These are phyloP conservation scores for Tranzscheliella williamsii DNA, from an alignment of 1,284 basidiomycete species.

Conservation along the genomic window DNA sequence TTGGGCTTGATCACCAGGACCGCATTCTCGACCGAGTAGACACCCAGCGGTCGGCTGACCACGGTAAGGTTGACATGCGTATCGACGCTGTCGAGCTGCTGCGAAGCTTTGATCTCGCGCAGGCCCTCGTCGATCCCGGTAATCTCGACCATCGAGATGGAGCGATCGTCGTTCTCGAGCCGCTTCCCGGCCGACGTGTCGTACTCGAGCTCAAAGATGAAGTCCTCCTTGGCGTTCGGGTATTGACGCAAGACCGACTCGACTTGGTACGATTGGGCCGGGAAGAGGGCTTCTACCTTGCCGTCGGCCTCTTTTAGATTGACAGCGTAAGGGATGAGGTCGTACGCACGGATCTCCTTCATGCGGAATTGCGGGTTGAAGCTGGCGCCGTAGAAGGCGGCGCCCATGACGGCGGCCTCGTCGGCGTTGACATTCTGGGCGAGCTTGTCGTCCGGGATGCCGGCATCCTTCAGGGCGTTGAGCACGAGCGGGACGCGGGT, in stretches of 20 bases:
- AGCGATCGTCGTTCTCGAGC: constrained; percentile 19
- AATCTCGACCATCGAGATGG: constrained; percentile 42
- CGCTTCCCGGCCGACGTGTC: constrained; percentile 20
- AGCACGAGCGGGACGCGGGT: constrained; percentile 92
- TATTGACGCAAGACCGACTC: constrained; percentile 32
- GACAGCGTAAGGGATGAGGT: constrained; percentile 62
- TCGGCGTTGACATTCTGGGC: constrained; percentile 90
- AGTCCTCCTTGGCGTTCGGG: constrained; percentile 42
- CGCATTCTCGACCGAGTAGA: constrained; percentile 43
- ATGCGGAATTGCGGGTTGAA: constrained; percentile 91
- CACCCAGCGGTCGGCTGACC: constrained; percentile 45
- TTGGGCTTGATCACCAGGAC: constrained; percentile 52
- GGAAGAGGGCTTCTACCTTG: constrained; percentile 43
- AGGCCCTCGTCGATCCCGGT: constrained; percentile 45
- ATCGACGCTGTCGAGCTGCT: constrained; percentile 50
- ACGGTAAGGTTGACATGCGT: constrained; percentile 53
- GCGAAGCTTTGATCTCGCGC: constrained; percentile 38
- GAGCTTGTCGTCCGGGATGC: constrained; percentile 54
- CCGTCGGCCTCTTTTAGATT: constrained; percentile 39
- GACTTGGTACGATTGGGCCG: constrained; percentile 36
- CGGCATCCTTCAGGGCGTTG: constrained; percentile 62
- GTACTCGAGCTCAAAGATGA: constrained; percentile 48
- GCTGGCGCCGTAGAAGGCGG: constrained; percentile 87
- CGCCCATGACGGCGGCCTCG: constrained; percentile 88
- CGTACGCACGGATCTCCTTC: constrained; percentile 84